Evolutionary conservation across 768 basidiomycete species (phyloP).

Genomic region (Lentinula detonsa): DNA sequence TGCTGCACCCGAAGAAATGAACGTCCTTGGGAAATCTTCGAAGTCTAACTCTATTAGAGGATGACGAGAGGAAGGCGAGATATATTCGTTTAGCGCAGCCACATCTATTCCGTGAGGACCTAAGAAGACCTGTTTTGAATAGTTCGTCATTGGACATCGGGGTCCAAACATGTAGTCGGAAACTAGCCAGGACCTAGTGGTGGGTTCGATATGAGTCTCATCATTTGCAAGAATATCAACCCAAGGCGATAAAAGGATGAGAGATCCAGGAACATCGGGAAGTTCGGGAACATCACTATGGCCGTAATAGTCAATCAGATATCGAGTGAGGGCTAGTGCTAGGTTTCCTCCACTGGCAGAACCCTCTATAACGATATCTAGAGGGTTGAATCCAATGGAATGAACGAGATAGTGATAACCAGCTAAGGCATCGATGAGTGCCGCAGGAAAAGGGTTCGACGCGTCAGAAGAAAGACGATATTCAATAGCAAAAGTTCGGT

Average conservation of each 20-base stretch:
- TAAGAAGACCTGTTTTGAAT: conserved; percentile 26
- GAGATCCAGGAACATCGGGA: conserved; percentile 37
- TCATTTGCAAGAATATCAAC: conserved; percentile 37
- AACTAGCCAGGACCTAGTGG: conserved; percentile 17
- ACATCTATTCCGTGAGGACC: conserved; percentile 41
- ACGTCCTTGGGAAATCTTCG: conserved; percentile 53
- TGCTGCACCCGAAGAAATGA: conserved; percentile 39
- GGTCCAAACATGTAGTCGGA: conserved; percentile 30
- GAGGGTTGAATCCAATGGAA: conserved; percentile 46
- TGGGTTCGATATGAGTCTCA: conserved; percentile 25
- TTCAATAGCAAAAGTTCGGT: conserved; percentile 56
- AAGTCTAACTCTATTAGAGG: conserved; percentile 33
- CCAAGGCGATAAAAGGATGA: conserved; percentile 55
- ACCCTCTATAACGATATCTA: conserved; percentile 59
- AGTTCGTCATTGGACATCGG: conserved; percentile 8
- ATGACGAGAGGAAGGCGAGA: conserved; percentile 49
- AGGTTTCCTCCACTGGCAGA: conserved; percentile 80
- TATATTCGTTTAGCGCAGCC: conserved; percentile 43
- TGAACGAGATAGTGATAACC: conserved; percentile 68
- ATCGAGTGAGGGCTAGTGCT: conserved; percentile 54
- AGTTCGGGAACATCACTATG: conserved; percentile 9
- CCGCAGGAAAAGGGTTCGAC: conserved; percentile 64
- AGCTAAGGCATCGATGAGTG: conserved; percentile 66
- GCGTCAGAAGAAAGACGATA: conserved; percentile 57
- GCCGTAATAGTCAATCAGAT: conserved; percentile 45